A percentile compares a stretch with the other conserved stretches of the same genome.
Conservation (phyloP, 2,329 filamentous ascomycete species). For the Colletotrichum euphorbiae region DNA sequence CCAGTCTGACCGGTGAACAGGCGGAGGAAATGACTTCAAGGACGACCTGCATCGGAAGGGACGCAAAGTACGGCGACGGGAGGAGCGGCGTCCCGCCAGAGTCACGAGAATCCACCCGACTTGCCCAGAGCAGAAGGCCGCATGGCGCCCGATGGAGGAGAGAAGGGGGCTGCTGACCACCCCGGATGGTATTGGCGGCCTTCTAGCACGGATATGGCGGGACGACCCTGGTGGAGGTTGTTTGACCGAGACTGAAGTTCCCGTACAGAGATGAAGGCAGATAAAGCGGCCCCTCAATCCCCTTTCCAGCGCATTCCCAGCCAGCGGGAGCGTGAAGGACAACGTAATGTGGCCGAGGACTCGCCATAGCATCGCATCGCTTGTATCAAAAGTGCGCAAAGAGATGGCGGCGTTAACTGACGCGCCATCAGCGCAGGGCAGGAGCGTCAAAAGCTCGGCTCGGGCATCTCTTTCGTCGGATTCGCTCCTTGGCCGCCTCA, state of each 20-base stretch:
- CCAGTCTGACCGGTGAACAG: slow-evolving; percentile 15
- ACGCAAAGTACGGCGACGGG: slow-evolving; percentile 8
- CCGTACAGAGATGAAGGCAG: neutral
- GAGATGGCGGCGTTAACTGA: slow-evolving; percentile 11
- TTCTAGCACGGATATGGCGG: slow-evolving; percentile 27
- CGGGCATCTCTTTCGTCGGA: slow-evolving; percentile 15
- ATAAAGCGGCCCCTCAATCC: neutral
- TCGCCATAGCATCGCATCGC: slow-evolving; percentile 1
- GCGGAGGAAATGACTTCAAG: slow-evolving; percentile 7
- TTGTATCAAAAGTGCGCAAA: slow-evolving; percentile 17
- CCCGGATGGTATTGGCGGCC: slow-evolving; percentile 29
- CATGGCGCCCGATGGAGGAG: slow-evolving; percentile 28
- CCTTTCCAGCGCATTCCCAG: neutral
- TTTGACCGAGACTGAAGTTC: slow-evolving; percentile 10
- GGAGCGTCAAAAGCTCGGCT: slow-evolving; percentile 6
- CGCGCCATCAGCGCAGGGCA: slow-evolving; percentile 19
- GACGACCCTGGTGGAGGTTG: slow-evolving; percentile 1
- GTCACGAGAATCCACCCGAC: slow-evolving; percentile 32
- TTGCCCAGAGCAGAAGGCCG: slow-evolving; percentile 35
- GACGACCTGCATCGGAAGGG: slow-evolving; percentile 18
- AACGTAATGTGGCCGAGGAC: slow-evolving; percentile 4
- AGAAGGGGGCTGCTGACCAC: slow-evolving; percentile 33
- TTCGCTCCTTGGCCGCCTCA: slow-evolving; percentile 27
- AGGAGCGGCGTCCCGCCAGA: slow-evolving; percentile 30
- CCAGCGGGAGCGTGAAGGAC: neutral